A percentile compares a stretch with the other conserved stretches of the same genome.
Conservation (phyloP, 805 yeast genomes). For the Cyberlindnera bimundalis region DNA sequence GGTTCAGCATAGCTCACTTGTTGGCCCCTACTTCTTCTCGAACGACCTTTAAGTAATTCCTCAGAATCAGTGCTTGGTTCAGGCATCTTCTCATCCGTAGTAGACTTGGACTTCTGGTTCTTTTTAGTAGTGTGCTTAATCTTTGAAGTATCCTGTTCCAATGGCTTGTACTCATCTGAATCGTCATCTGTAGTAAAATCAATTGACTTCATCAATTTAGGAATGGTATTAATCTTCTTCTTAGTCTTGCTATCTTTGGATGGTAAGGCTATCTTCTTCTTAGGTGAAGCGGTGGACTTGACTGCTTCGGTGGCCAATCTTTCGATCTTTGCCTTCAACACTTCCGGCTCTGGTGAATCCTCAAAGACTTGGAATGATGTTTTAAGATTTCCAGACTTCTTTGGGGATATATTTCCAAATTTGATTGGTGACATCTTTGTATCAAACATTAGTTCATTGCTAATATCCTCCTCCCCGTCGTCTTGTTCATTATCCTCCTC, state of each 20-base stretch:
- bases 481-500: conserved; percentile 8
- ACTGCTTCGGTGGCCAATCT: conserved; percentile 21
- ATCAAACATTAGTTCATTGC: conserved; percentile 18
- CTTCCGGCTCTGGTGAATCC: conserved; percentile 19
- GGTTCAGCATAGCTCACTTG: conserved; percentile 66
- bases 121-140: conserved; percentile 30
- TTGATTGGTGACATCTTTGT: conserved; percentile 25
- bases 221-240: background rate
- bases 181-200: conserved; percentile 14
- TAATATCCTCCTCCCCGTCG: conserved; percentile 4
- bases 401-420: conserved; percentile 17
- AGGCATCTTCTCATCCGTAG: conserved; percentile 40
- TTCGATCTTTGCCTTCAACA: conserved; percentile 15
- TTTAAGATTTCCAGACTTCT: conserved; percentile 8
- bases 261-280: background rate
- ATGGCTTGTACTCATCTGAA: conserved; percentile 23
- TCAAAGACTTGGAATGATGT: conserved; percentile 20
- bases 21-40: conserved; percentile 49
- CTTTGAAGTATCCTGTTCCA: conserved; percentile 22
- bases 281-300: conserved; percentile 4
- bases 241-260: background rate
- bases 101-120: conserved; percentile 27
- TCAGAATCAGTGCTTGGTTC: conserved; percentile 22
- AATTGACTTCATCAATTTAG: background rate
- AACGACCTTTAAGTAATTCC: conserved; percentile 29